These are phyloP conservation scores for Neurospora sublineolata DNA, from an alignment of 495 filamentous ascomycete species.

Conservation along the genomic window DNA sequence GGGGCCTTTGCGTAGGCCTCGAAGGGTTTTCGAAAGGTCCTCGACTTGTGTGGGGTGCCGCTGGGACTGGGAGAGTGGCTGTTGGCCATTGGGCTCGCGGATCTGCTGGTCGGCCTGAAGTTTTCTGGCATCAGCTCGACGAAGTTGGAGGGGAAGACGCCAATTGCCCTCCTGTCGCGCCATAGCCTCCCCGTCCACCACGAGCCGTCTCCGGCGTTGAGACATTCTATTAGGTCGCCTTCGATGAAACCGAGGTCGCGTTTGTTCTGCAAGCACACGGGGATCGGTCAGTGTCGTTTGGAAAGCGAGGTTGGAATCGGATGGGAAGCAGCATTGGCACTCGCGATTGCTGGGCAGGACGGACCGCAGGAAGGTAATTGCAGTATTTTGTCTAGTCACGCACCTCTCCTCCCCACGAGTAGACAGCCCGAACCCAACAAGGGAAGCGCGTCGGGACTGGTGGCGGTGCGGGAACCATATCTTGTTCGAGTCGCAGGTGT, in stretches of 20 bases:
- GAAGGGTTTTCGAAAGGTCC: conserved; percentile 60
- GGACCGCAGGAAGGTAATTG: background rate
- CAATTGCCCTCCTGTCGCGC: conserved; percentile 76
- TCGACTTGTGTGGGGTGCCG: conserved; percentile 44
- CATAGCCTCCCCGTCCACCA: conserved; percentile 95
- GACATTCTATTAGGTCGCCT: conserved; percentile 92
- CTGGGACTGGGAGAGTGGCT: conserved; percentile 40
- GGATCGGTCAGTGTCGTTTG: background rate
- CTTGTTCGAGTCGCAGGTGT: background rate
- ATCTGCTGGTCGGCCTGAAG: conserved; percentile 69
- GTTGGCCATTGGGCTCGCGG: conserved; percentile 58
- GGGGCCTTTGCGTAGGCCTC: conserved; percentile 52
- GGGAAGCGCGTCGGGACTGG: conserved; percentile 74
- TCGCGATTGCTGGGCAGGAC: background rate
- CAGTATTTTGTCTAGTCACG: conserved; percentile 10
- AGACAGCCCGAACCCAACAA: conserved; percentile 90
- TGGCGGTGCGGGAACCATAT: conserved; percentile 46
- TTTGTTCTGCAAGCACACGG: conserved; percentile 48
- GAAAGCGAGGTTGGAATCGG: background rate
- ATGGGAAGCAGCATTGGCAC: conserved; percentile 1
- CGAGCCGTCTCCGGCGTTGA: conserved; percentile 92
- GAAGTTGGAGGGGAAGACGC: conserved; percentile 93
- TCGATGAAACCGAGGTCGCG: conserved; percentile 92
- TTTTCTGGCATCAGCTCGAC: conserved; percentile 77
- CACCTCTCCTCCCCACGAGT: conserved; percentile 94